These are phyloP conservation scores for Aspergillus pseudoviridinutans DNA, from an alignment of 2,329 filamentous ascomycete species.

Conservation along the genomic window DNA sequence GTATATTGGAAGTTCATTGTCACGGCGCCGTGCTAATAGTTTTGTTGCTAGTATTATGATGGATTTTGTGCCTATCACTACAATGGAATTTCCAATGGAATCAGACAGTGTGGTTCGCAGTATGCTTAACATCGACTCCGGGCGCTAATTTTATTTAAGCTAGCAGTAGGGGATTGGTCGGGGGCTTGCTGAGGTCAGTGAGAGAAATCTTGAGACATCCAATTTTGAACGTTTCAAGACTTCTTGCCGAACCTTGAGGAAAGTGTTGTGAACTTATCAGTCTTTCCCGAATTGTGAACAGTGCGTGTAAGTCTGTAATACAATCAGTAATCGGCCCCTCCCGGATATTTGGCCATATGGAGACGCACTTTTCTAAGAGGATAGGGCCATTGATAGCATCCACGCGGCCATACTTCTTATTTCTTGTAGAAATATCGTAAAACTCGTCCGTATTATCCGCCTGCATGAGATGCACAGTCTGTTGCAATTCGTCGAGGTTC, in stretches of 20 bases:
- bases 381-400: conserved; percentile 85
- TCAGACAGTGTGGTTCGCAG: background rate
- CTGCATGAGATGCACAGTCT: conserved; percentile 85
- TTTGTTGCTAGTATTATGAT: background rate
- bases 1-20: background rate
- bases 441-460: conserved; percentile 92
- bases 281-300: conserved; percentile 55
- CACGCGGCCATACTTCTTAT: conserved; percentile 91
- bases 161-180: background rate
- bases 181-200: background rate
- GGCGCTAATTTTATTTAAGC: background rate
- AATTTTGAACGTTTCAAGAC: conserved; percentile 13
- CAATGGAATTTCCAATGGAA: background rate
- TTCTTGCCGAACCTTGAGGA: conserved; percentile 72
- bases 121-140: background rate
- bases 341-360: background rate
- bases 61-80: background rate
- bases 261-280: conserved; percentile 65
- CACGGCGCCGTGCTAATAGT: background rate
- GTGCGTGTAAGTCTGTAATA: conserved; percentile 58
- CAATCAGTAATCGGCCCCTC: conserved; percentile 12
- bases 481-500: conserved; percentile 87
- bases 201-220: background rate
- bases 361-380: conserved; percentile 81
- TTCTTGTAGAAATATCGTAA: conserved; percentile 83